phyloP scores from a whole-genome alignment of 2,329 filamentous ascomycete species.

The Lasiodiplodia sp. region DNA sequence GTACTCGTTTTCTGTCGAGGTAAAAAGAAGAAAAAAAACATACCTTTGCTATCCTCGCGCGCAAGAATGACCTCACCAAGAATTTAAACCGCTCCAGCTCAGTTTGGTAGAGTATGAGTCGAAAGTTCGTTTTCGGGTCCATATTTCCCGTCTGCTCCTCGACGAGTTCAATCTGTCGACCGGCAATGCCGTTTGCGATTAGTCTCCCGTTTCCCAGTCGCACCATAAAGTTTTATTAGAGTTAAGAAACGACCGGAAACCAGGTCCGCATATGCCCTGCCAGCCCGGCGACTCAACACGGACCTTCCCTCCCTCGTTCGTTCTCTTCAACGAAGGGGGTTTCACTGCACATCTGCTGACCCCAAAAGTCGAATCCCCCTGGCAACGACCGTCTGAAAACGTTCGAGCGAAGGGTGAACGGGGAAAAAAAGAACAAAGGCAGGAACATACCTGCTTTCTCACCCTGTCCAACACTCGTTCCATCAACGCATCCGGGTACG shows the following conservation, averaged over 20 bases:
- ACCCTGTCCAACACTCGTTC: constrained; percentile 75
- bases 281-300: background rate
- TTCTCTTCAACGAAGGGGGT: background rate
- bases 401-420: background rate
- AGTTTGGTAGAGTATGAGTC: constrained; percentile 92
- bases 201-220: constrained; percentile 14
- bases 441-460: constrained; percentile 44
- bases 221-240: background rate
- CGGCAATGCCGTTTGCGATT: background rate
- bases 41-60: constrained; percentile 87
- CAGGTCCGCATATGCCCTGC: background rate
- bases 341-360: background rate
- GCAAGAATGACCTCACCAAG: constrained; percentile 80
- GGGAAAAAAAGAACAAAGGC: background rate
- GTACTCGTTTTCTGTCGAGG: background rate
- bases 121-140: constrained; percentile 91
- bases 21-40: background rate
- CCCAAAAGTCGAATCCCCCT: background rate
- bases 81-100: constrained; percentile 96
- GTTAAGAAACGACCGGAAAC: background rate
- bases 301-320: background rate
- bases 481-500: constrained; percentile 78
- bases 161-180: constrained; percentile 54
- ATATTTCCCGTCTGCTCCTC: constrained; percentile 76
- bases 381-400: background rate